Evolutionary conservation across 805 yeast species (phyloP), one percentile per base, ranked within the genome.

Genomic region (Teunomyces tritomae): DNA sequence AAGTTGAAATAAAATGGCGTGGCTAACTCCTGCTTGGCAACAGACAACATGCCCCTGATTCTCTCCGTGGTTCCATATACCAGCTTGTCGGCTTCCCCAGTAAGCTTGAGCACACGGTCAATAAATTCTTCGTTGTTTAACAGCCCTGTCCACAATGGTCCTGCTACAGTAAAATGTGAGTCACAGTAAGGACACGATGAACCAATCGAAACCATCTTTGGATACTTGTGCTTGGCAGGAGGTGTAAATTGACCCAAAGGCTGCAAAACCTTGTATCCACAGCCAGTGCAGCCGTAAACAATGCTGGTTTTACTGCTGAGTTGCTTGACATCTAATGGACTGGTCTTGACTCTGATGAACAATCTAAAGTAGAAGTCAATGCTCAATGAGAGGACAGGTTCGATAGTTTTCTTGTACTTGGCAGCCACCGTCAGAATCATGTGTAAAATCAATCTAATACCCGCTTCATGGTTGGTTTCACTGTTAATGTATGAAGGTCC

Each of bases 321-420:
- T 53, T 84, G 78, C 65, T 94, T 94, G 28, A 92, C 98, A 53
- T 79, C 79, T 32, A 85, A 76, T 6, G 98, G 97, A 28, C 89
- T 79, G 0, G 87, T 82, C 53, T 76, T 78, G 29, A 94, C 92
- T 49, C 83, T 78, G 46, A 94, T 82, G 60, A 92, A 88, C 39
- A 91, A 77, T 52, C 99, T 78, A 49, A 92, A 89, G 65, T 94
- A 94, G 62, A 89, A 94, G 68, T 94, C 99, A 56, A 94, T 90
- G 28, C 96, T 86, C 46, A 94, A 74, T 48, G 88, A 82, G 55
- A 94, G 65, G 49, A 90, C 73, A 2, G 99, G 99, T 61, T 88
- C 96, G 48, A 94, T 86, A 8, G 85, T 67, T 59, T 87, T 85
- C 57, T 88, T 91, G 63, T 94, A 89, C 57, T 88, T 85, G 11